Conservation (phyloP, 257 asterid species). For the Lavandula angustifolia region DNA sequence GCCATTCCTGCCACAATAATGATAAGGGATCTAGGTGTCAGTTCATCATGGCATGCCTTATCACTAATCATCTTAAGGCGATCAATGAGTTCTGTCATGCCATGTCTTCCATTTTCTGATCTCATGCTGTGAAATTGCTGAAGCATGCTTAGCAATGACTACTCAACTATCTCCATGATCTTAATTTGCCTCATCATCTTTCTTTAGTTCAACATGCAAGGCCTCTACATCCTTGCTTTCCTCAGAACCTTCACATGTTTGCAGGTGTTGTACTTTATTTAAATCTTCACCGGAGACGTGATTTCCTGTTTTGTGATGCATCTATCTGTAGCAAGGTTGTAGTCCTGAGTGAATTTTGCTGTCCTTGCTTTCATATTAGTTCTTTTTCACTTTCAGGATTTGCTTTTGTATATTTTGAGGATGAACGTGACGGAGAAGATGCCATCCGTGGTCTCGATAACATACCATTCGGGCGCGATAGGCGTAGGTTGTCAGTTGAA, state of each 20-base stretch:
- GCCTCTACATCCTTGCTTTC: constrained; percentile 79
- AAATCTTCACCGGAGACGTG: constrained; percentile 39
- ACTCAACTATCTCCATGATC: constrained; percentile 61
- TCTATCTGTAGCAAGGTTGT: constrained; percentile 29
- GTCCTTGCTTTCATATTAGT: constrained; percentile 29
- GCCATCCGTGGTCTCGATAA: constrained; percentile 72
- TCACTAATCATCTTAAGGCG: constrained; percentile 63
- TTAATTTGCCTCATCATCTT: constrained; percentile 66
- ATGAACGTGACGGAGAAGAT: constrained; percentile 90
- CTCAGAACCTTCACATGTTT: constrained; percentile 70
- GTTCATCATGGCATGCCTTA: constrained; percentile 72
- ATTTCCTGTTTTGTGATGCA: constrained; percentile 43
- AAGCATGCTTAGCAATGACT: constrained; percentile 77
- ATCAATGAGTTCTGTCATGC: constrained; percentile 75
- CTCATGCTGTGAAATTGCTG: constrained; percentile 79
- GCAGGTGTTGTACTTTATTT: constrained; percentile 88
- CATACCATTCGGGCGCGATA: constrained; percentile 67
- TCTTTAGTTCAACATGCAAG: constrained; percentile 78
- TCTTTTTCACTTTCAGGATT: constrained; percentile 51
- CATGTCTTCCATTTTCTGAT: constrained; percentile 71
- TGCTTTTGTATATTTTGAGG: constrained; percentile 89
- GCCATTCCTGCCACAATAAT: constrained; percentile 43
- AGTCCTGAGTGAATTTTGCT: not conserved
- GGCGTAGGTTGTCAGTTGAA: constrained; percentile 73
- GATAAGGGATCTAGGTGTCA: constrained; percentile 47